Evolutionary conservation across 2,329 filamentous ascomycete species (phyloP), one percentile per base, ranked within the genome.

Genomic region (Epichloe elymi): DNA sequence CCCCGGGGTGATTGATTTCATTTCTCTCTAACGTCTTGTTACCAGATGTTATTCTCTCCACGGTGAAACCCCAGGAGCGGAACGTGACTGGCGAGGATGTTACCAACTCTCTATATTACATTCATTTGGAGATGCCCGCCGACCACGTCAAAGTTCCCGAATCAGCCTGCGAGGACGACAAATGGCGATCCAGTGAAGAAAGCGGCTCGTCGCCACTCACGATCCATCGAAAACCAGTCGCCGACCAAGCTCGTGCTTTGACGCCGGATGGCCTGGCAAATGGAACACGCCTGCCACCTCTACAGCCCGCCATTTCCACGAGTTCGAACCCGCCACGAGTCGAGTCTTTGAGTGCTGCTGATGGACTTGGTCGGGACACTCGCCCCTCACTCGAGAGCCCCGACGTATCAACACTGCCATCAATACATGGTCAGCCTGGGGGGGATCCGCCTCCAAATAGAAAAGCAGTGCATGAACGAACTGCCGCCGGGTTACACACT

Each of bases 31-130:
- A 35, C 19, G 41, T 53, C 53, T 52, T 51, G n/a, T 44, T 5
- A 39, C 30, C 33, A 93, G 91, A 96, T 74, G 78, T 96, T 52
- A 94, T 96, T 59, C 80, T 98, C 44, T 94, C 91, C 1, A 87
- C 93, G 0, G 78, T 93, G 55, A 95, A 95, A 64, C 93, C 93
- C 2, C 83, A 86, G 48, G 76, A 85, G 41, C 95, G 93, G 65
- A 91, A 88, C 54, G 88, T 98, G 56, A 94, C 88, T 0, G 83
- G 80, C 43, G 84, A 90, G 63, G 91, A 96, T 63, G 83, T 98
- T 46, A 80, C 85, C 51, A 88, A 82, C 60, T 95, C 85, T 14
- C 75, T 98, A 5, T 98, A 97, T 69, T 97, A 93, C 64, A 73
- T 96, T 49, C 91, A 97, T 67, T 78, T 94, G 39, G 61, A 64